Evolutionary conservation across 139 green algal species (phyloP).

Genomic region (Chlorella sp.): DNA sequence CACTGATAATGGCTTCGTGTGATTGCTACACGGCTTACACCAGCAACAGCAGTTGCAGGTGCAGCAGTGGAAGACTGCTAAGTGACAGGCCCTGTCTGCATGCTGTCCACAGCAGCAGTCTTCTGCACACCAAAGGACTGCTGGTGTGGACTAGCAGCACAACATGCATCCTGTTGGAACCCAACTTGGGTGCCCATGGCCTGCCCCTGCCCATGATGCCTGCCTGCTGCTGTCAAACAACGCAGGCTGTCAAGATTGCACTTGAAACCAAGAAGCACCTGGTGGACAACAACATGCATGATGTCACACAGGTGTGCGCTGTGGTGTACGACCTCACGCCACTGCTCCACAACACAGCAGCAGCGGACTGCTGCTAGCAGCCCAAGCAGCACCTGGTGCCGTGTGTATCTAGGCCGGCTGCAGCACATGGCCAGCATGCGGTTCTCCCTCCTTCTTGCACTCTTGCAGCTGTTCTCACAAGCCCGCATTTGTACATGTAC

Average conservation of each 20-base stretch:
- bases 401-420: too few species aligned
- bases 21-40: not conserved
- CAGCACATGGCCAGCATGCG: too few species aligned
- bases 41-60: not conserved
- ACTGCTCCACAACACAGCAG: too few species aligned
- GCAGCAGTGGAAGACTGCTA: not conserved
- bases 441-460: too few species aligned
- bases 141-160: not conserved
- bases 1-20: not conserved
- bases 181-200: not conserved
- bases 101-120: too few species aligned
- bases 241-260: constrained; percentile 86
- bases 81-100: not conserved
- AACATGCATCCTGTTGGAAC: not conserved
- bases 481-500: too few species aligned
- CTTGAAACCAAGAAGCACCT: constrained; percentile 91
- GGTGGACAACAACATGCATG: constrained; percentile 74
- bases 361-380: too few species aligned
- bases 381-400: too few species aligned
- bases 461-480: too few species aligned
- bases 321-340: too few species aligned
- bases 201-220: not conserved
- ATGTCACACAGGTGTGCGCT: constrained; percentile 72
- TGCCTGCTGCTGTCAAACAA: not conserved
- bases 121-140: not conserved